Evolutionary conservation across 306 rosid genomes (phyloP), one percentile per base, ranked within the genome.

Genomic region (Cercis canadensis): DNA sequence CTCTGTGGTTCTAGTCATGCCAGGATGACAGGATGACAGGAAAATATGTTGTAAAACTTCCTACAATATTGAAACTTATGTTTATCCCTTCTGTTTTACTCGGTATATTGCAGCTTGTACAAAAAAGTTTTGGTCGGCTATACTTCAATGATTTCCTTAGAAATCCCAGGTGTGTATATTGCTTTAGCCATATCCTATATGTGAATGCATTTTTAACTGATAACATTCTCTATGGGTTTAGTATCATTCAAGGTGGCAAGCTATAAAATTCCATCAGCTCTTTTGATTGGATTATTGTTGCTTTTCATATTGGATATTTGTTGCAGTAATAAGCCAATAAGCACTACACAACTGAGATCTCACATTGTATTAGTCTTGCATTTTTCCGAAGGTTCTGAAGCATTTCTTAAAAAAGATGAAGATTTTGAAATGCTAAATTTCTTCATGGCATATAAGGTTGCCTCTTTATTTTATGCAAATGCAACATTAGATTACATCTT

Each of bases 61-160:
- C 43, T 61, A 41, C 15, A 59, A 61, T 24, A 5, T 32, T 43
- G 13, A 21, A 39, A 43, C 24, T 0, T 10, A 36, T 43, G 52
- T 31, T 57, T 39, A 10, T 29, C 31, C n/a, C 11, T 65, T 52
- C 14, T 8, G 37, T 58, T 21, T 43, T 11, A 56, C 65, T 69
- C 60, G 13, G 67, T 69, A 53, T 67, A 31, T 75, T 66, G 69
- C 91, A 91, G 97, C 96, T 88, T 39, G 97, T 88, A 64, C 92
- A 91, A 75, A 91, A 91, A 81, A 87, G 96, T 78, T 88, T 91
- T 82, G 86, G 91, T 71, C 87, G 97, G 66, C 80, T 92, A 70
- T 82, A 87, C 78, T 85, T 78, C 78, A 79, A 87, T 12, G 93
- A 92, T 67, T 83, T 87, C 50, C 10, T 74, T 79, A 87, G 96